A percentile compares a stretch with the other conserved stretches of the same genome.
Evolutionary conservation across 139 green algal species (phyloP).

Genomic region (Dunaliella primolecta): DNA sequence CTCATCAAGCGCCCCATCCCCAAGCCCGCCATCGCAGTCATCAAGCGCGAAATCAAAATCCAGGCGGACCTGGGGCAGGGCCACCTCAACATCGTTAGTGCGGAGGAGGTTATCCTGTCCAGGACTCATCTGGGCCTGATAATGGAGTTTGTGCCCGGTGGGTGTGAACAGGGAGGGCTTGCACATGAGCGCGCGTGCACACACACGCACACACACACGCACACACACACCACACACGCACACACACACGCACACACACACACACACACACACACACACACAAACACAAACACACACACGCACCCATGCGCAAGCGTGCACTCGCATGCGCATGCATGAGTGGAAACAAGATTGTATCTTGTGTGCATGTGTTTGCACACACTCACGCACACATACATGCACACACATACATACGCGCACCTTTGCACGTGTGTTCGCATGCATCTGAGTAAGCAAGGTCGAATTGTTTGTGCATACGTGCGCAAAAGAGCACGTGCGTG

Average conservation of each 20-base stretch:
- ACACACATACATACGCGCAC: neutral
- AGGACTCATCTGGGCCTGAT: constrained; percentile 53
- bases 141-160: constrained; percentile 65
- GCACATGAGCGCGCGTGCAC: too few relatives aligned
- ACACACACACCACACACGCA: too few relatives aligned
- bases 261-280: too few relatives aligned
- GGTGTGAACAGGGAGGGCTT: neutral
- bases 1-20: constrained; percentile 61
- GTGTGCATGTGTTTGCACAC: too few relatives aligned
- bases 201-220: too few relatives aligned
- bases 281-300: too few relatives aligned
- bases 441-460: neutral
- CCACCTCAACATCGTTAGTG: constrained; percentile 64
- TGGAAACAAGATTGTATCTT: neutral
- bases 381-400: too few relatives aligned
- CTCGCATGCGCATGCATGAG: neutral
- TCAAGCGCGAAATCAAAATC: constrained; percentile 67
- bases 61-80: constrained; percentile 57
- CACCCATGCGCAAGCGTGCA: neutral
- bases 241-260: too few relatives aligned
- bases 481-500: neutral
- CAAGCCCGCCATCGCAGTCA: constrained; percentile 52
- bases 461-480: neutral
- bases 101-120: constrained; percentile 56
- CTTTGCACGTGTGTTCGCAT: neutral